Conservation (phyloP, 2,329 filamentous ascomycete genomes). For the Cladorrhinum sp. region DNA sequence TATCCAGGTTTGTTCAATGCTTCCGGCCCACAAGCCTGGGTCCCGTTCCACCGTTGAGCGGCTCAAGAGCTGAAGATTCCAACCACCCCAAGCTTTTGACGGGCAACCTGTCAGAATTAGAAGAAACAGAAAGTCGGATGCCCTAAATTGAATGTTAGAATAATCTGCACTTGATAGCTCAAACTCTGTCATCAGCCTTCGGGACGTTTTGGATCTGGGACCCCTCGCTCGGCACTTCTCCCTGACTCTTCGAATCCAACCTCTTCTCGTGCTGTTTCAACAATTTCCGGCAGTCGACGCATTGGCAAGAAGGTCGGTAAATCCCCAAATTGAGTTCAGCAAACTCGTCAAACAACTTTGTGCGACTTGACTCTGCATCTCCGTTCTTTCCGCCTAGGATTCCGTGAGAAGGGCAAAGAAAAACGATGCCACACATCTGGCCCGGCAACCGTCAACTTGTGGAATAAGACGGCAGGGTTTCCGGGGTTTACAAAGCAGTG, state of each 20-base stretch:
- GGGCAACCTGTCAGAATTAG: slow-evolving; percentile 5
- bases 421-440: not conserved
- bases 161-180: not conserved
- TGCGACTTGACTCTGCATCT: not conserved
- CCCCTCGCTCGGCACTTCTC: not conserved
- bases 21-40: not conserved
- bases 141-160: not conserved
- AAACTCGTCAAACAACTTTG: not conserved
- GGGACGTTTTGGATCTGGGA: not conserved
- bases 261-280: not conserved
- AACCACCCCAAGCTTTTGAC: not conserved
- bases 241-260: not conserved
- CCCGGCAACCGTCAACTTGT: slow-evolving; percentile 1
- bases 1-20: not conserved
- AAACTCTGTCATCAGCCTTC: not conserved
- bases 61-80: not conserved
- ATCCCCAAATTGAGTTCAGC: not conserved
- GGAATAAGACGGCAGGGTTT: not conserved
- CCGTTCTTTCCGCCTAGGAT: not conserved
- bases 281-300: not conserved
- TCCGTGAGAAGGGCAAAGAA: not conserved
- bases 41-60: not conserved
- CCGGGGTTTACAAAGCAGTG: not conserved
- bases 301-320: not conserved
- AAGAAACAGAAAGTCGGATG: too few species aligned